Evolutionary conservation across 768 basidiomycete genomes (phyloP).

Genomic region (Chalciporus pseudorubinellus): DNA sequence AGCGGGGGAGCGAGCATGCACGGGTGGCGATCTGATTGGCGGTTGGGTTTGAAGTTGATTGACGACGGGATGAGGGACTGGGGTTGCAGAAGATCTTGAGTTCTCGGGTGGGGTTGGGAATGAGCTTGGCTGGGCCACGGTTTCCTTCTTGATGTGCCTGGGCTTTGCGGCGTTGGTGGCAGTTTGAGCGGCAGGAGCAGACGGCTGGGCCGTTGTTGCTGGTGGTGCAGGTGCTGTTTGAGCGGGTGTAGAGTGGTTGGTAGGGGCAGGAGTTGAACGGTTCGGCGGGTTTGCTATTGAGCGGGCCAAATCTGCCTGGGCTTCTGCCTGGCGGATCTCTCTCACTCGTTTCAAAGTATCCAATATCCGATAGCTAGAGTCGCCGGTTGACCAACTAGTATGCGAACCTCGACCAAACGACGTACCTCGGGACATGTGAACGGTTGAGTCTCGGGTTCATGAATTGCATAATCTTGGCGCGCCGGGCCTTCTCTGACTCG

Average conservation of each 20-base stretch:
- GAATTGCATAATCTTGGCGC: constrained; percentile 73
- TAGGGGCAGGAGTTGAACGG: constrained; percentile 27
- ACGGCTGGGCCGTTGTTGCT: constrained; percentile 21
- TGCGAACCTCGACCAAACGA: constrained; percentile 4
- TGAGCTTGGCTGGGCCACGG: constrained; percentile 19
- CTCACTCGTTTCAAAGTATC: constrained; percentile 42
- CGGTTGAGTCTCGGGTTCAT: constrained; percentile 62
- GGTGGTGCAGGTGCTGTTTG: constrained; percentile 35
- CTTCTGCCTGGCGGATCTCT: constrained; percentile 27
- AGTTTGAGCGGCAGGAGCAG: constrained; percentile 31
- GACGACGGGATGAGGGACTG: constrained; percentile 31
- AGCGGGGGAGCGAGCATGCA: constrained; percentile 29
- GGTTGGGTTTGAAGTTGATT: constrained; percentile 34
- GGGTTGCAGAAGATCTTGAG: constrained; percentile 29
- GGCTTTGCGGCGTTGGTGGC: constrained; percentile 22
- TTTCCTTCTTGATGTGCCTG: constrained; percentile 29
- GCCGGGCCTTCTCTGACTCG: constrained; percentile 69
- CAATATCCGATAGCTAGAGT: constrained; percentile 54
- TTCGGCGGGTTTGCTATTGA: constrained; percentile 31
- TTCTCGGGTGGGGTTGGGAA: constrained; percentile 30
- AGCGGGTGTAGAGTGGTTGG: constrained; percentile 33
- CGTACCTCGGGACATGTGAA: constrained; percentile 49
- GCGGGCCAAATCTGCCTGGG: constrained; percentile 23
- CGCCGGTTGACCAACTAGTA: constrained; percentile 1
- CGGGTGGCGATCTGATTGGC: constrained; percentile 28